Base-by-base conservation (phyloP, 805 yeast species). In the Cyberlindnera mrakii region DNA sequence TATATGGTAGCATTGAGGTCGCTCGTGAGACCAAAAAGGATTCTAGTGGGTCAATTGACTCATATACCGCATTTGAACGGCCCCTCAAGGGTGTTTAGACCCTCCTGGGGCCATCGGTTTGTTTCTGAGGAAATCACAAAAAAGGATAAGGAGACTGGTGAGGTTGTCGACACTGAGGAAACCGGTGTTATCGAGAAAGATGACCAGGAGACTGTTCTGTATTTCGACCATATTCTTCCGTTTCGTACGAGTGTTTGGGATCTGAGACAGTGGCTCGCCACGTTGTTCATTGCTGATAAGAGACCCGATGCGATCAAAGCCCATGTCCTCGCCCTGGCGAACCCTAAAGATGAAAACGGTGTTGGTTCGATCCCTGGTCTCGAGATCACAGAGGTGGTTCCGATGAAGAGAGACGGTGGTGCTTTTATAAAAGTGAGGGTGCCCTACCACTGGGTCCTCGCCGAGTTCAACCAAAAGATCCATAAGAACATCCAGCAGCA, bases 381-480 rank as follows among this genome's bases (percentile, higher is more conserved):
- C 19, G 63, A 71, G 25, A 67, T 87, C 39, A 69, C 75, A 6
- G 79, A 80, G 2, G 71, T 87, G 27, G 76, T 82, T 29, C 84
- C 93, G 0, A 74, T 90, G 43, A 71, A 69, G 44, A 71, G 95
- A 47, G 99, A 93, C 57, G 96, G 97, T 41, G 98, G 98, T 36
- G 96, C 88, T 2, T 90, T 91, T 71, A 93, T 87, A 31, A 83
- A 82, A 50, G 83, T 83, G 53, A 62, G 67, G 27, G 76, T 85
- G 25, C 86, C 90, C 0, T 70, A 67, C 6, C 71, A 64, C 3
- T 62, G 62, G 42, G 64, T 74, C 5, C 64, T 74, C 5, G 71
- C 75, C 33, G 80, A 76, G 18, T 71, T 83, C 39, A 79, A 81
- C 44, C 56, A 70, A 3, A 61, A 64, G 47, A 69, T 87, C 23